Evolutionary conservation across 257 asterid species (phyloP).

Genomic region (Solanum dulcamara): DNA sequence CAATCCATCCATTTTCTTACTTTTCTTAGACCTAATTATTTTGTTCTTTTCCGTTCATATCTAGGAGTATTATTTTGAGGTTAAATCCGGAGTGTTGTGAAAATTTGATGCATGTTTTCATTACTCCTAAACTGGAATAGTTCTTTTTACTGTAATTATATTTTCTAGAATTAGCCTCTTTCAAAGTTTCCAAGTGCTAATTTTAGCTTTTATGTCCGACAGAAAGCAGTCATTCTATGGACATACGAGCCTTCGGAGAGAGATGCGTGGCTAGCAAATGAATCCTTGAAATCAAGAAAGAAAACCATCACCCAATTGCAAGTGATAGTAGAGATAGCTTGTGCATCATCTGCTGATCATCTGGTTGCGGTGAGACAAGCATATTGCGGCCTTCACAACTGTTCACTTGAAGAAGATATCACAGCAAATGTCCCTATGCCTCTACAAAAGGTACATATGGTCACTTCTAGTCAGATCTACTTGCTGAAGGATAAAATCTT

Average conservation of each 20-base stretch:
- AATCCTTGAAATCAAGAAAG: constrained; percentile 39
- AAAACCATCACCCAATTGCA: constrained; percentile 41
- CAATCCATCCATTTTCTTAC: background rate
- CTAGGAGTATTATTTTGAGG: background rate
- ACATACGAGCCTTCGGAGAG: constrained; percentile 65
- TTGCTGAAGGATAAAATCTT: background rate
- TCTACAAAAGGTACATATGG: constrained; percentile 40
- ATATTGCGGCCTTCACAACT: constrained; percentile 45
- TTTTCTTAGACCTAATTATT: background rate
- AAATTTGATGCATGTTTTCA: background rate
- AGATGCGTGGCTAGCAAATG: constrained; percentile 69
- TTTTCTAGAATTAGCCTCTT: background rate
- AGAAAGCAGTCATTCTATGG: constrained; percentile 73
- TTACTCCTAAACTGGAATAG: background rate
- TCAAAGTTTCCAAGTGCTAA: background rate
- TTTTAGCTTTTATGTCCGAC: constrained; percentile 1
- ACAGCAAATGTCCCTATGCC: constrained; percentile 42
- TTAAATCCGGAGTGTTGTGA: background rate
- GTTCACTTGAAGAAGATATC: constrained; percentile 76
- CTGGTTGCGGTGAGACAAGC: constrained; percentile 50
- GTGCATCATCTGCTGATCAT: constrained; percentile 68
- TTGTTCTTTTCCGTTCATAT: background rate
- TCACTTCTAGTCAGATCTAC: background rate
- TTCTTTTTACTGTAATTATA: background rate
- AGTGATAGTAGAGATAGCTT: constrained; percentile 70